These are phyloP conservation scores for Clavulina sp. DNA, from an alignment of 768 basidiomycete species.

Conservation along the genomic window DNA sequence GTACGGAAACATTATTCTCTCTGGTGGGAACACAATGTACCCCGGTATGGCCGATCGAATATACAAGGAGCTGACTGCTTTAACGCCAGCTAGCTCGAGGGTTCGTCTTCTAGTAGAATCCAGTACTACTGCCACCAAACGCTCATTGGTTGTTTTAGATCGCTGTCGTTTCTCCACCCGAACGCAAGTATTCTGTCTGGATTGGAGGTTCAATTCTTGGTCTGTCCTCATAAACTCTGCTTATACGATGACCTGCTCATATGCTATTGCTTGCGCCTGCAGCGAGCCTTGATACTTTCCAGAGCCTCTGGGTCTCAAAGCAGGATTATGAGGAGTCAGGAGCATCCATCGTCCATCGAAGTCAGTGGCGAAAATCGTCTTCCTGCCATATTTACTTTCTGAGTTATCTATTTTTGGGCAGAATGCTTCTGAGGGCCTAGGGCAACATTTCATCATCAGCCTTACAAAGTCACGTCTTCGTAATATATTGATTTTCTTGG, in stretches of 20 bases:
- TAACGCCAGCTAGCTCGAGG: not conserved
- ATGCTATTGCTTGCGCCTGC: not conserved
- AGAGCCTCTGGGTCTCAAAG: not conserved
- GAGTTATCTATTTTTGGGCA: too few species aligned
- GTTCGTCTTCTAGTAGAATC: too few species aligned
- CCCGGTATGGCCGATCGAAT: not conserved
- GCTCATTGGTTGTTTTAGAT: conserved; percentile 12
- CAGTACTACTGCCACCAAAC: not conserved
- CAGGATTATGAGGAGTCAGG: not conserved
- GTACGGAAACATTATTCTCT: not conserved
- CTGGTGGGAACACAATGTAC: not conserved
- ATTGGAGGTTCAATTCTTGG: not conserved
- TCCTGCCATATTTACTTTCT: too few species aligned
- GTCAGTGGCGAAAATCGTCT: too few species aligned
- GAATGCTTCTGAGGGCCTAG: too few species aligned
- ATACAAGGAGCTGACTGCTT: not conserved
- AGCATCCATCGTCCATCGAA: not conserved
- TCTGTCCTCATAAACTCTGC: not conserved
- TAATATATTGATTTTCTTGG: too few species aligned
- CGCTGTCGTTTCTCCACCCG: not conserved
- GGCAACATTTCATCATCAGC: too few species aligned
- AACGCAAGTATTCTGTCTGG: not conserved
- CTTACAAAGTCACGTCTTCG: too few species aligned
- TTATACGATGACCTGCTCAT: not conserved
- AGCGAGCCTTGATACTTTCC: not conserved